Evolutionary conservation across 768 basidiomycete species (phyloP), one percentile per base, ranked within the genome.

Genomic region (Tubosaeta sp.): DNA sequence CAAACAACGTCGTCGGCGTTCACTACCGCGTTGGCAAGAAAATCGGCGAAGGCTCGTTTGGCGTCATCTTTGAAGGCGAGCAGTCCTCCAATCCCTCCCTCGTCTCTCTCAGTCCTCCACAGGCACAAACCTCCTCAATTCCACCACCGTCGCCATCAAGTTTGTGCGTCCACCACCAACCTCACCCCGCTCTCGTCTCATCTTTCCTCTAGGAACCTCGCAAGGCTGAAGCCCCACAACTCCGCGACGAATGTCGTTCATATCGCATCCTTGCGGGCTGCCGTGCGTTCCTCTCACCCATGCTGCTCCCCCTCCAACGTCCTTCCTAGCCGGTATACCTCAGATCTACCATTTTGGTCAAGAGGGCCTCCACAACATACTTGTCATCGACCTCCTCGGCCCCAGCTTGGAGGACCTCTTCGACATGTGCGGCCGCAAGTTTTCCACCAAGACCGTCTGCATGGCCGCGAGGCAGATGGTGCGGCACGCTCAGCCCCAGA

Each of bases 331-430:
- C 57, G 95, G 96, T 19, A 95, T 99, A 44, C 95, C 94, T 24
- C 94, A 98, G 74, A 97, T 99, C 70, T 97, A 98, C 75, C 95
- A 99, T 73, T 99, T 98, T 69, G 96, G 96, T 43, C 94, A 97
- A 72, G 96, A 99, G 71, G 96, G 90, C 13, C 80, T 98, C 25
- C 94, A 99, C 75, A 98, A 99, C 65, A 94, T 99, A 57, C 83
- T 99, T 54, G 94, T 99, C 59, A 98, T 99, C 63, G 96, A 99
- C 74, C 81, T 99, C 31, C 81, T 99, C 30, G 96, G 96, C 3
- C 95, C 95, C 11, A 94, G 90, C 67, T 70, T 99, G 56, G 96
- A 99, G 72, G 96, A 99, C 69, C 76, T 99, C 48, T 99, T 99
- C 68, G 96, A 99, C 72, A 94, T 98, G 90, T 99, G 96, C 64